Evolutionary conservation across 2,329 filamentous ascomycete species (phyloP), one percentile per base, ranked within the genome.

Genomic region (Niveomyces coronatus): DNA sequence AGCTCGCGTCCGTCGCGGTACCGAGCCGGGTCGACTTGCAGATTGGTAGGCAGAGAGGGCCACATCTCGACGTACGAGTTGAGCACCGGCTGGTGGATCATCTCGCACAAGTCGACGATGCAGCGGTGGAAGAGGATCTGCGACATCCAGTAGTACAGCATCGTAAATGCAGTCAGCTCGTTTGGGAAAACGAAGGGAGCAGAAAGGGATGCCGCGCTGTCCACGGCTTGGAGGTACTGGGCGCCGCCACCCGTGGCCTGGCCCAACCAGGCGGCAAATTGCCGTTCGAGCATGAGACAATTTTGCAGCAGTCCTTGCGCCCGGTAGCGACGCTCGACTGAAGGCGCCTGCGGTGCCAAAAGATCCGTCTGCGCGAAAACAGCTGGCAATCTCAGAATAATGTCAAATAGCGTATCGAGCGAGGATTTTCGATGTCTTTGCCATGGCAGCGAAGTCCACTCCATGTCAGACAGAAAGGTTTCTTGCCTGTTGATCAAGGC

Each of bases 361-460:
- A 53, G 52, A 47, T 74, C 71, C 3, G 62, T 56, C 17, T 61
- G 63, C 9, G 55, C 55, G 30, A 73, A 57, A n/a, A 74, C 53
- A 1, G 57, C 51, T 1, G 73, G 70, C 6, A 76, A 47, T 7
- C 62, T 53, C 17, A 66, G 59, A 14, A 69, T 53, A 14, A 68
- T 58, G 45, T 76, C 73, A 45, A 76, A 58, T 4, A 77, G 62
- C 19, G 56, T 56, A 48, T 76, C 73, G 20, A 76, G 55, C 11
- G 56, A 44, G 9, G 63, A 67, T 42, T 74, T 72, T 13, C 65
- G 66, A 40, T 75, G 68, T 11, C 51, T 48, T 31, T 68, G 60
- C 67, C 70, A 76, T 0, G 73, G 73, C 4, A 62, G 53, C 0
- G 61, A 62, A 3, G 55, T 61, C 73, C 73, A 77, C 36, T 73